Evolutionary conservation across 208 protist species (phyloP), one percentile per base, ranked within the genome.

Genomic region (Crithidia sp.): DNA sequence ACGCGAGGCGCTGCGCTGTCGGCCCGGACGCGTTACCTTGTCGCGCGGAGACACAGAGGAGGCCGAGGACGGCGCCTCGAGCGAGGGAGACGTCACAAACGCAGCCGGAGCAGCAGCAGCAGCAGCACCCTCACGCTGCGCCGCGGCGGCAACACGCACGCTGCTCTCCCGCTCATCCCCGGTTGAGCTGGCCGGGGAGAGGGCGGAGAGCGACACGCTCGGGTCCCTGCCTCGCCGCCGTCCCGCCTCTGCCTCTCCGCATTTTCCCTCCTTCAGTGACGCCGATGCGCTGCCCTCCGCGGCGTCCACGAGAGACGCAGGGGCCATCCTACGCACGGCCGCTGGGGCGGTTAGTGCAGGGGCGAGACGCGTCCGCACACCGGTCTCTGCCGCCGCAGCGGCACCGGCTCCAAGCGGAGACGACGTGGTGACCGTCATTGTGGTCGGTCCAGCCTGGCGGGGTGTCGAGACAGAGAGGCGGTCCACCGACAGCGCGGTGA

Each of bases 131-230:
- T 28, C 28, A 28, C 28, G 28, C 28, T 54, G 16, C 16, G 13
- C 13, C 28, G 28, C 28, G 28, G 28, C 28, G 28, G 28, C 28
- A 28, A 28, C 28, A 28, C 28, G 28, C 28, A 1, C 28, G 28
- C 28, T 28, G 28, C 63, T 57, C 9, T 49, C 45, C 17, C 58
- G 19, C 16, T 65, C 58, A 5, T 49, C 73, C 0, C 17, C 65
- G 7, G 37, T 50, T 13, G 74, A 74, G 6, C 57, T 63, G 41
- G 53, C 17, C 4, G 67, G 59, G 2, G 74, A 79, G 4, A 69
- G 8, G 14, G 67, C 67, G 41, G 67, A 74, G 37, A 79, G 67
- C 5, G 74, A 74, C 17, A 49, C 62, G 14, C 74, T 79, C 12
- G 54, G 3, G 12, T 73, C 66, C 9, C 66, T 43, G 44, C 12